Conservation (phyloP, 1,284 basidiomycete genomes). For the Veloboletus limbatus region DNA sequence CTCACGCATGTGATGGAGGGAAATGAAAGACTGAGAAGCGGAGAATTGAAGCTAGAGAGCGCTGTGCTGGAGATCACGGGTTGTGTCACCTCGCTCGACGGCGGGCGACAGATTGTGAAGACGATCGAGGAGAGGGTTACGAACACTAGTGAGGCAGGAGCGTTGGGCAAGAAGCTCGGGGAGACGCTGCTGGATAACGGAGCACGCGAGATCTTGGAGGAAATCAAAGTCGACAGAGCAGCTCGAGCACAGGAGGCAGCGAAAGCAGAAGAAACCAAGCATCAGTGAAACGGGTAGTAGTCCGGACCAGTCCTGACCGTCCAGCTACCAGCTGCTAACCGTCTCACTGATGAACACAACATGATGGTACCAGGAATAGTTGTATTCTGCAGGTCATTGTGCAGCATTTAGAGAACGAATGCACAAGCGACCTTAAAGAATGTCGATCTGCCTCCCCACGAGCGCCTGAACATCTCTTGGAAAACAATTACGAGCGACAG, state of each 20-base stretch:
- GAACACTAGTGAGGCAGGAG: conserved; percentile 61
- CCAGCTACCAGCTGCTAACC: no score
- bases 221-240: conserved; percentile 69
- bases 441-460: conserved; percentile 46
- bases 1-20: conserved; percentile 32
- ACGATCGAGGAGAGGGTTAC: conserved; percentile 55
- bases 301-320: no score
- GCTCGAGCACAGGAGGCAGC: conserved; percentile 47
- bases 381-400: conserved; percentile 36
- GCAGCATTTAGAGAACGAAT: conserved; percentile 28
- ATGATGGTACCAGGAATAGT: no score
- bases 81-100: conserved; percentile 79
- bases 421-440: conserved; percentile 34
- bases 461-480: conserved; percentile 45
- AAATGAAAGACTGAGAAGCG: conserved; percentile 30
- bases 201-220: conserved; percentile 74
- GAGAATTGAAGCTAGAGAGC: conserved; percentile 28
- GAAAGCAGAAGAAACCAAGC: conserved; percentile 33
- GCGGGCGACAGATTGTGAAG: conserved; percentile 67
- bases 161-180: conserved; percentile 67
- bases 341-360: no score
- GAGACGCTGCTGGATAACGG: conserved; percentile 62
- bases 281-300: no score
- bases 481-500: conserved; percentile 37
- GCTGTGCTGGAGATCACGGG: conserved; percentile 62